Evolutionary conservation across 768 basidiomycete genomes (phyloP).

Genomic region (Rickenella mellea): DNA sequence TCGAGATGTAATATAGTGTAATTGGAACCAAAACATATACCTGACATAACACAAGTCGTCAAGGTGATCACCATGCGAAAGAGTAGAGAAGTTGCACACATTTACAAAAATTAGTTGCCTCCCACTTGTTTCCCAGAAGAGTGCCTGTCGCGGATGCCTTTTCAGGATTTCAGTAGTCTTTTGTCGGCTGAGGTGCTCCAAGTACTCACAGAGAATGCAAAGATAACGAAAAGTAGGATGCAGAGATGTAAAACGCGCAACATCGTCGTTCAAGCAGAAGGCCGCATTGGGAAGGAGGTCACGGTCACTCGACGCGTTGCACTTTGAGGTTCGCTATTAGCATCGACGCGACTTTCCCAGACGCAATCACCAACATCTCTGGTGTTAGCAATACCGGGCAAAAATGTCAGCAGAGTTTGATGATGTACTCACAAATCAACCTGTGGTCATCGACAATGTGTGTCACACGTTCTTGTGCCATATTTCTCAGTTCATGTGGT

Average conservation of each 20-base stretch:
- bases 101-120: slow-evolving; percentile 88
- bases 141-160: slow-evolving; percentile 12
- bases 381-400: no score
- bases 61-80: slow-evolving; percentile 1
- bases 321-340: no score
- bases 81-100: slow-evolving; percentile 33
- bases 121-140: slow-evolving; percentile 60
- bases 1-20: slow-evolving; percentile 79
- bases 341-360: no score
- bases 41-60: slow-evolving; percentile 27
- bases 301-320: no score
- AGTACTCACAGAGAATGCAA: slow-evolving; percentile 1
- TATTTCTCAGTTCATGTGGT: slow-evolving; percentile 17
- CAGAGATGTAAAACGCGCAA: no score
- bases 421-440: slow-evolving; percentile 95
- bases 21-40: slow-evolving; percentile 85
- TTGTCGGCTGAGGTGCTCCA: background rate
- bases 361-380: no score
- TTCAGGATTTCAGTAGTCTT: background rate
- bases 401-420: slow-evolving; percentile 89
- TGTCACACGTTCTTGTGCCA: slow-evolving; percentile 18
- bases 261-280: no score
- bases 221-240: no score
- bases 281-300: no score
- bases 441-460: slow-evolving; percentile 98